Percentiles rank a stretch among this genome's conserved stretches.
Evolutionary conservation across 768 basidiomycete species (phyloP).

Genomic region (Pleurotus djamor): DNA sequence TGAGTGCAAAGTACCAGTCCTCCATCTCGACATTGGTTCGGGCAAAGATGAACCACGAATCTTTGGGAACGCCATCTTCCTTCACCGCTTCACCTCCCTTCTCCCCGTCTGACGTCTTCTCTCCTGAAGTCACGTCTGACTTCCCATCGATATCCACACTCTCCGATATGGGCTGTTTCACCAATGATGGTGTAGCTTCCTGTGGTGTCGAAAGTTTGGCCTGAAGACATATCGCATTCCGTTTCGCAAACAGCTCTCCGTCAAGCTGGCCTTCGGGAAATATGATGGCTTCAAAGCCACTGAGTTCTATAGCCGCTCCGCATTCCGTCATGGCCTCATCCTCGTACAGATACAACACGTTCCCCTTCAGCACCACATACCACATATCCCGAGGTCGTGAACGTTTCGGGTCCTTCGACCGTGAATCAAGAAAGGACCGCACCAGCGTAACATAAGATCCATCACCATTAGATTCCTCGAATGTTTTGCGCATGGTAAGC

Average conservation of each 20-base stretch:
- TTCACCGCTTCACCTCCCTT: constrained; percentile 42
- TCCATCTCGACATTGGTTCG: constrained; percentile 91
- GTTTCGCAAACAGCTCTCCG: constrained; percentile 88
- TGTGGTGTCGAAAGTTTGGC: constrained; percentile 38
- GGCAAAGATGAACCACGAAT: constrained; percentile 92
- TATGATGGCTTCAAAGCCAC: constrained; percentile 73
- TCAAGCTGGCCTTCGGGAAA: constrained; percentile 76
- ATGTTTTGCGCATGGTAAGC: constrained; percentile 81
- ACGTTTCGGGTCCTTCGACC: constrained; percentile 82
- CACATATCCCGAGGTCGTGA: constrained; percentile 90
- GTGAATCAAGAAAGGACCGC: constrained; percentile 74
- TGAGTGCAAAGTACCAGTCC: constrained; percentile 88
- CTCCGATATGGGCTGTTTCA: constrained; percentile 48
- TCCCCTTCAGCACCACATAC: constrained; percentile 91
- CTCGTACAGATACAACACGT: constrained; percentile 90
- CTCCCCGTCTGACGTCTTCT: constrained; percentile 29
- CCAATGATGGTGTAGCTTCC: constrained; percentile 44
- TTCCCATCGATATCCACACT: constrained; percentile 27
- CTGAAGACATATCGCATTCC: constrained; percentile 82
- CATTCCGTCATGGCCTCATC: constrained; percentile 90
- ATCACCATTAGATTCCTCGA: constrained; percentile 62
- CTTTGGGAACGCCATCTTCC: constrained; percentile 49
- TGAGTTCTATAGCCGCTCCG: constrained; percentile 85
- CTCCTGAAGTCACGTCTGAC: constrained; percentile 29
- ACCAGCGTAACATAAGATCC: constrained; percentile 78